phyloP scores from a whole-genome alignment of 2,329 filamentous ascomycete species.

The Alternaria brassicae region DNA sequence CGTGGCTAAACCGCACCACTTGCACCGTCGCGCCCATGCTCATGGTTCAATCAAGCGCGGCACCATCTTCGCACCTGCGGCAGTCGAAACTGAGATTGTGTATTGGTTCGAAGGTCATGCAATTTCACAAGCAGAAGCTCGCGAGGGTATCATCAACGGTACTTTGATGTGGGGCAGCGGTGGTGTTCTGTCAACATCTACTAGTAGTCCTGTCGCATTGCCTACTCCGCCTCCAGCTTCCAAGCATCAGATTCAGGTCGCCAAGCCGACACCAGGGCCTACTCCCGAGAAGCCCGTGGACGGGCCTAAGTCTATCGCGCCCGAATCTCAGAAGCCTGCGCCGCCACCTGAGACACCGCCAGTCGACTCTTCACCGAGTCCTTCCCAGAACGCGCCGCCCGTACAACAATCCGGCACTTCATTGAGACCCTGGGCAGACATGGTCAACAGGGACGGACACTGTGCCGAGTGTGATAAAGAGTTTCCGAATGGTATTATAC shows the following conservation, averaged over 20 bases:
- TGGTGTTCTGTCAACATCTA: slow-evolving; percentile 55
- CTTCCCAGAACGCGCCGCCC: slow-evolving; percentile 36
- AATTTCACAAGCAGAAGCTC: slow-evolving; percentile 70
- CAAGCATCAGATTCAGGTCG: slow-evolving; percentile 6
- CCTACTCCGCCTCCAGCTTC: slow-evolving; percentile 28
- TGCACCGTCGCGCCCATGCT: slow-evolving; percentile 62
- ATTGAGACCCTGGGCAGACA: slow-evolving; percentile 21
- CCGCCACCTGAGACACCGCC: slow-evolving; percentile 12
- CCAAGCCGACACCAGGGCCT: slow-evolving; percentile 8
- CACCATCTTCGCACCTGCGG: slow-evolving; percentile 59
- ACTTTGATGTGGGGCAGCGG: slow-evolving; percentile 69
- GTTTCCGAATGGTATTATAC: slow-evolving; percentile 78
- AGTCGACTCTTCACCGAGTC: slow-evolving; percentile 6
- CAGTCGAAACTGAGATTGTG: slow-evolving; percentile 68
- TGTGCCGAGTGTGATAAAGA: slow-evolving; percentile 64
- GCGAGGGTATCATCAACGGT: slow-evolving; percentile 74
- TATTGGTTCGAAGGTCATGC: slow-evolving; percentile 73
- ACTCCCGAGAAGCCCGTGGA: neutral
- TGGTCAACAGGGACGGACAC: slow-evolving; percentile 32
- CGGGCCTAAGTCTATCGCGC: neutral
- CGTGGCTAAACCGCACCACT: slow-evolving; percentile 65
- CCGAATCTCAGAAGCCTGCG: neutral
- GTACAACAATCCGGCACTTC: slow-evolving; percentile 25
- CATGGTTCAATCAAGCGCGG: slow-evolving; percentile 54
- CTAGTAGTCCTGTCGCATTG: slow-evolving; percentile 16